Conservation (phyloP, 306 rosid genomes). For the Acacia melanoxylon region DNA sequence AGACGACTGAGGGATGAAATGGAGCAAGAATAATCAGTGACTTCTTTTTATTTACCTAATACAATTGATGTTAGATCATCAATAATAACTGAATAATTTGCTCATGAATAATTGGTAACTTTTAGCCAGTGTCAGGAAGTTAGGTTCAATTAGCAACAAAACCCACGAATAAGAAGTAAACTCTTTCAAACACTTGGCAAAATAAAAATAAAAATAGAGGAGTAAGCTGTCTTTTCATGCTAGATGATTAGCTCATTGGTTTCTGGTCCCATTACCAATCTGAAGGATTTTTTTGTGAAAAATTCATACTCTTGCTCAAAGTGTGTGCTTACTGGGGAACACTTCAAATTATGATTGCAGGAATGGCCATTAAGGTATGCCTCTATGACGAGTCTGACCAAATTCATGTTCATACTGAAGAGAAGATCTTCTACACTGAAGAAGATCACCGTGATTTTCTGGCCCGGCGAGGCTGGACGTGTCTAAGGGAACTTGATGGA, state of each 20-base stretch:
- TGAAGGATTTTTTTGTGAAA: background rate
- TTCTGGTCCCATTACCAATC: background rate
- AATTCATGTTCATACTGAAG: conserved; percentile 81
- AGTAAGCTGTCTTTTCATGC: background rate
- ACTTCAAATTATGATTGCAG: conserved; percentile 49
- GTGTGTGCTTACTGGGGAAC: conserved; percentile 21
- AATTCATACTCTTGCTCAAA: background rate
- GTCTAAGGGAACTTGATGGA: conserved; percentile 75
- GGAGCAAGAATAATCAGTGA: background rate
- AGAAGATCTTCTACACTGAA: conserved; percentile 80
- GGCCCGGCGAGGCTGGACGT: conserved; percentile 73
- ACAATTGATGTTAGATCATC: background rate
- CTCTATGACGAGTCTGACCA: conserved; percentile 82
- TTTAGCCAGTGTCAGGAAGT: background rate
- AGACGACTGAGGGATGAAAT: background rate
- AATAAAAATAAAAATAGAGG: background rate
- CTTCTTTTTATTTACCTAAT: background rate
- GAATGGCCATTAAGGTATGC: conserved; percentile 78
- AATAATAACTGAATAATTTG: background rate
- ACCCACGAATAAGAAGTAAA: background rate
- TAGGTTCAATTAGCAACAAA: background rate
- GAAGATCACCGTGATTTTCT: conserved; percentile 83
- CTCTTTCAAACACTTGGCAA: background rate
- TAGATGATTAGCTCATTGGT: background rate
- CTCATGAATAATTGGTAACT: background rate